These are phyloP conservation scores for Carex pumila DNA, from an alignment of 176 grass and related monocot genomes.

Conservation along the genomic window DNA sequence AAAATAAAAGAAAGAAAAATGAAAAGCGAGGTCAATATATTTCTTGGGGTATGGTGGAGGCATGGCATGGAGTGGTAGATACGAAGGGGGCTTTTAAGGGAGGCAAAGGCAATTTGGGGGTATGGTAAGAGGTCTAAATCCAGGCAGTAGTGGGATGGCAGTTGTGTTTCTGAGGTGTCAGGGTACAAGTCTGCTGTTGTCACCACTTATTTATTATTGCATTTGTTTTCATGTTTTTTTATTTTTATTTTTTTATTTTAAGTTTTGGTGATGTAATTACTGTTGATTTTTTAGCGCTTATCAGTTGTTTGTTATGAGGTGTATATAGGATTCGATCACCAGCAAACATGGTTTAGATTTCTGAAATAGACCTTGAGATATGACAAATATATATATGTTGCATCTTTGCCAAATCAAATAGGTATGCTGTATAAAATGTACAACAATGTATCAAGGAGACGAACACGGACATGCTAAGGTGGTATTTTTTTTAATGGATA, in stretches of 20 bases:
- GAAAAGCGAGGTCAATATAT: not conserved
- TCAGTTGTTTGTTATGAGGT: not conserved
- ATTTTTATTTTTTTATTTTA: not conserved
- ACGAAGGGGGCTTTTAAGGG: slow-evolving; percentile 40
- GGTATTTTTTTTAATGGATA: not conserved
- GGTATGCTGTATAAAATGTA: too few relatives aligned
- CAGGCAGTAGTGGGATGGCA: slow-evolving; percentile 19
- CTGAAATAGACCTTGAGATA: not conserved
- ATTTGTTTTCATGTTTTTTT: not conserved
- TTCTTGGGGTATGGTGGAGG: not conserved
- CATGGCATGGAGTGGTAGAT: slow-evolving; percentile 10
- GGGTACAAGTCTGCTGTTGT: not conserved
- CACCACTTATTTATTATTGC: not conserved
- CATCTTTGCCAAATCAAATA: not conserved
- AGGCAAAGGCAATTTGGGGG: slow-evolving; percentile 35
- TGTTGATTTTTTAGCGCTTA: not conserved
- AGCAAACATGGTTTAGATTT: slow-evolving; percentile 14
- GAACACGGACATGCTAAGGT: not conserved
- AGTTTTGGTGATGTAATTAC: not conserved
- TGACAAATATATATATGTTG: not conserved
- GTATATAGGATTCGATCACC: not conserved
- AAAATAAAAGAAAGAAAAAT: not conserved
- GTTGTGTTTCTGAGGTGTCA: slow-evolving; percentile 23
- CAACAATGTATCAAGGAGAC: too few relatives aligned
- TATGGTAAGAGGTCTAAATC: slow-evolving; percentile 36